Conservation (phyloP, 257 asterid genomes). For the Capsicum baccatum region DNA sequence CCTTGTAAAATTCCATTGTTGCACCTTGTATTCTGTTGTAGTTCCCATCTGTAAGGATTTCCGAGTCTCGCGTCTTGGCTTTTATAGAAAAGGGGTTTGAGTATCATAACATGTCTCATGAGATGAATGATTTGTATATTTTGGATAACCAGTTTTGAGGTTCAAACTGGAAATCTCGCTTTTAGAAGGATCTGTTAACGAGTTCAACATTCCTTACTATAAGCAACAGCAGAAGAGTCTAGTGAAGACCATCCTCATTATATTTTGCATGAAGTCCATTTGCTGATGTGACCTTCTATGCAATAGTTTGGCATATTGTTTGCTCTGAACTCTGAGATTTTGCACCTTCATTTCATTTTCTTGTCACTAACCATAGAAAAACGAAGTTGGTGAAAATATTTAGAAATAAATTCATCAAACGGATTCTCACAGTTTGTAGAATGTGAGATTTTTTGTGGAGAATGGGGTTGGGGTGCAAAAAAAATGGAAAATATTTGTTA, state of each 20-base stretch:
- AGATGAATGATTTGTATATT: neutral
- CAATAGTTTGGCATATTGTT: neutral
- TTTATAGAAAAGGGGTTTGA: conserved; percentile 30
- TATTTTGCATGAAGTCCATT: neutral
- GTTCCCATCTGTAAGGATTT: conserved; percentile 28
- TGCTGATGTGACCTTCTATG: neutral
- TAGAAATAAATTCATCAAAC: too few species aligned
- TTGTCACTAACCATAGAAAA: neutral
- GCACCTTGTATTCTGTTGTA: conserved; percentile 28
- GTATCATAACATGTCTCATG: neutral
- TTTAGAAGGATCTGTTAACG: neutral
- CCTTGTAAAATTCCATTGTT: conserved; percentile 30
- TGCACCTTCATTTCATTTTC: neutral
- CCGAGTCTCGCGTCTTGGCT: conserved; percentile 34
- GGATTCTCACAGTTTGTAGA: too few species aligned
- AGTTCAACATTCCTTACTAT: neutral
- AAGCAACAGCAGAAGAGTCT: neutral
- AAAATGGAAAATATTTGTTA: too few species aligned
- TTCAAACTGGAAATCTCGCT: neutral
- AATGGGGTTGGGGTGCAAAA: too few species aligned
- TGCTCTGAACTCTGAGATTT: neutral
- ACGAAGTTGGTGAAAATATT: neutral
- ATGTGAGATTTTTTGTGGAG: too few species aligned
- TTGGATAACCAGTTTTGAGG: neutral
- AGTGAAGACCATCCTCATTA: neutral